Evolutionary conservation across 176 grass and related monocot species (phyloP).

Genomic region (Cenchrus fungigraminus): DNA sequence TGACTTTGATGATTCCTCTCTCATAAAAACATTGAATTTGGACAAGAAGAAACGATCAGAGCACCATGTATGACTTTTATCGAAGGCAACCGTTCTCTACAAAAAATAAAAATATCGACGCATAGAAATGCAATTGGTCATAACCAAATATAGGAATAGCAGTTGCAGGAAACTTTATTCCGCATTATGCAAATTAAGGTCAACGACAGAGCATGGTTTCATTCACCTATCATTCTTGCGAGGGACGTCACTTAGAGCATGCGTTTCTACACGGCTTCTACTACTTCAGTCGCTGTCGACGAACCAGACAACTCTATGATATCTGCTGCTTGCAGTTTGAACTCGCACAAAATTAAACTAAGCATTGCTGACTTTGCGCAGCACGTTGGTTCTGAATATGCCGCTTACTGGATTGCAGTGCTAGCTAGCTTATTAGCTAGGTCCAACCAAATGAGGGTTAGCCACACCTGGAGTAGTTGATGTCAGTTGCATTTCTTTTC

Average conservation of each 20-base stretch:
- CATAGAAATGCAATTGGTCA: not conserved
- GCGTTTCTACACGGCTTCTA: not conserved
- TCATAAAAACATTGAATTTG: not conserved
- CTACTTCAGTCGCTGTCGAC: constrained; percentile 22
- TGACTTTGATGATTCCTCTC: not conserved
- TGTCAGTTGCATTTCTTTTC: constrained; percentile 12
- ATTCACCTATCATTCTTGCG: not conserved
- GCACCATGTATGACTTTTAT: not conserved
- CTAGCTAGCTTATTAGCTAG: too few species aligned
- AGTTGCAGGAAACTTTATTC: not conserved
- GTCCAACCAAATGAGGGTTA: constrained; percentile 18
- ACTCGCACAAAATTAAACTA: not conserved
- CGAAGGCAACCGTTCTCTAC: not conserved
- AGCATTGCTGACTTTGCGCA: constrained; percentile 28
- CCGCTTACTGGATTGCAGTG: not conserved
- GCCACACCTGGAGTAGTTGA: constrained; percentile 8
- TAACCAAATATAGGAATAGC: not conserved
- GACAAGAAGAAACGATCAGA: not conserved
- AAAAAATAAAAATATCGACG: not conserved
- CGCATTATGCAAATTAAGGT: not conserved
- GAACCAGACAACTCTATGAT: constrained; percentile 3
- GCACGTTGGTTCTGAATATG: constrained; percentile 36
- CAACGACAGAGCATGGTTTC: not conserved
- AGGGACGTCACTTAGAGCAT: not conserved
- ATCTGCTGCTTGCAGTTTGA: constrained; percentile 6